Evolutionary conservation across 2,329 filamentous ascomycete genomes (phyloP).

Genomic region (Akanthomyces lecanii): DNA sequence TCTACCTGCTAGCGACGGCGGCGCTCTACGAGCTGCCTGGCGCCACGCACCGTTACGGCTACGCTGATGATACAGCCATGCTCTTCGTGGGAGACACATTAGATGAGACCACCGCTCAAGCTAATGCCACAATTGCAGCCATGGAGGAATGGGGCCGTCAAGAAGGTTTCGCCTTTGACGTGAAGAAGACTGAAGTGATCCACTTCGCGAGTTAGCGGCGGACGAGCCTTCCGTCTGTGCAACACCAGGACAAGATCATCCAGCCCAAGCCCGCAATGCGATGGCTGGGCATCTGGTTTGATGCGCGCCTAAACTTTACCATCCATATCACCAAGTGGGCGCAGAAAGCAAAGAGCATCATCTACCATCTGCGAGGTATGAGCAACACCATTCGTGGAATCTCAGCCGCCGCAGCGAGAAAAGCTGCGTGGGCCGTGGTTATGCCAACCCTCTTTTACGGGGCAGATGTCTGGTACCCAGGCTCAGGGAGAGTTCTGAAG

Average conservation of each 20-base stretch:
- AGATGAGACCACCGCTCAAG: slow-evolving; percentile 15
- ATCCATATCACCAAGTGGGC: too few species aligned
- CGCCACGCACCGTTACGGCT: slow-evolving; percentile 19
- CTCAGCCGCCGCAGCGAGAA: too few species aligned
- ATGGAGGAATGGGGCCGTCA: slow-evolving; percentile 19
- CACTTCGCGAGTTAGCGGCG: slow-evolving; percentile 19
- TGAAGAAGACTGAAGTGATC: slow-evolving; percentile 24
- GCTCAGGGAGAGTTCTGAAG: background rate
- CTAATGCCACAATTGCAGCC: slow-evolving; percentile 15
- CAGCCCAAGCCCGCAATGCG: slow-evolving; percentile 17
- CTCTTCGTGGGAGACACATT: slow-evolving; percentile 19
- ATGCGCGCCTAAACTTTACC: too few species aligned
- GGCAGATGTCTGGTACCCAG: slow-evolving; percentile 16
- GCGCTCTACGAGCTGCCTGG: background rate
- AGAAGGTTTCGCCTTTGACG: slow-evolving; percentile 22
- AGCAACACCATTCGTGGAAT: too few species aligned
- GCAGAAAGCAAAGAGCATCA: too few species aligned
- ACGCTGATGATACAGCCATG: slow-evolving; percentile 22
- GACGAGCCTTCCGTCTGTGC: slow-evolving; percentile 4
- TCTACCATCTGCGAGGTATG: too few species aligned
- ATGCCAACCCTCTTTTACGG: slow-evolving; percentile 17
- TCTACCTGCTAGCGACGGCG: slow-evolving; percentile 2
- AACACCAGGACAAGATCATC: slow-evolving; percentile 7
- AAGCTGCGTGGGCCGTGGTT: slow-evolving; percentile 9
- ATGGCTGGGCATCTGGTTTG: slow-evolving; percentile 25